A percentile compares a stretch with the other conserved stretches of the same genome.
These are phyloP conservation scores for Craterostigma plantagineum DNA, from an alignment of 257 asterid genomes.

Conservation along the genomic window DNA sequence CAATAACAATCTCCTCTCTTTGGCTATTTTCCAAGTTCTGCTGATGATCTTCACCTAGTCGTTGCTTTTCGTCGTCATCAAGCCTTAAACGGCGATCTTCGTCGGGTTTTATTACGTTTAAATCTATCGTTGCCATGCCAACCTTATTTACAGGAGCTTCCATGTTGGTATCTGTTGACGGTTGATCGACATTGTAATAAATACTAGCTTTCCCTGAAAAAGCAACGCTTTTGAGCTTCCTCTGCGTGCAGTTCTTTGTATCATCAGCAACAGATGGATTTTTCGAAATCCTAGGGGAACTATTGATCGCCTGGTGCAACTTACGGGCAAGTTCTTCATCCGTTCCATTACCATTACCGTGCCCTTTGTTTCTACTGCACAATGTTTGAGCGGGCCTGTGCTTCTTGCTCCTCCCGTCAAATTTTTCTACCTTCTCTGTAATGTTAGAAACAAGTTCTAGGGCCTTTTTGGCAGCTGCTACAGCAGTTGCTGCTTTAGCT, in stretches of 20 bases:
- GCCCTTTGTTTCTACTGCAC: constrained; percentile 36
- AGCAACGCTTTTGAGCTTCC: constrained; percentile 26
- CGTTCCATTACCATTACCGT: constrained; percentile 18
- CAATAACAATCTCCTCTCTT: constrained; percentile 11
- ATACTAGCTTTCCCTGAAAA: constrained; percentile 14
- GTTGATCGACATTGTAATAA: constrained; percentile 12
- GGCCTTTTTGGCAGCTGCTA: constrained; percentile 80
- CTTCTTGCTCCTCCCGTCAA: constrained; percentile 38
- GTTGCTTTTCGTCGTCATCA: constrained; percentile 18
- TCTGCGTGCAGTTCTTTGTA: constrained; percentile 26
- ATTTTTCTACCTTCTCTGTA: constrained; percentile 27
- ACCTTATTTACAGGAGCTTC: constrained; percentile 23
- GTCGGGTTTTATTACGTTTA: constrained; percentile 23
- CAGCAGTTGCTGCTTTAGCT: constrained; percentile 70
- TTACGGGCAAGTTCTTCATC: constrained; percentile 64
- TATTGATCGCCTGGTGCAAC: constrained; percentile 45
- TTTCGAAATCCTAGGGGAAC: constrained; percentile 53
- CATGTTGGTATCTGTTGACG: constrained; percentile 13
- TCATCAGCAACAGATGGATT: constrained; percentile 27
- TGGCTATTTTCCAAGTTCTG: constrained; percentile 21
- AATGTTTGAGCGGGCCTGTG: constrained; percentile 38
- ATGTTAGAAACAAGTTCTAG: constrained; percentile 56
- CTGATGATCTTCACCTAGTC: constrained; percentile 15
- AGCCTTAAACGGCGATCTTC: constrained; percentile 13
- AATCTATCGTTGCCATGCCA: constrained; percentile 24